Base-by-base conservation (phyloP, 2,329 filamentous ascomycete genomes). In the Diaporthe caulivora region DNA sequence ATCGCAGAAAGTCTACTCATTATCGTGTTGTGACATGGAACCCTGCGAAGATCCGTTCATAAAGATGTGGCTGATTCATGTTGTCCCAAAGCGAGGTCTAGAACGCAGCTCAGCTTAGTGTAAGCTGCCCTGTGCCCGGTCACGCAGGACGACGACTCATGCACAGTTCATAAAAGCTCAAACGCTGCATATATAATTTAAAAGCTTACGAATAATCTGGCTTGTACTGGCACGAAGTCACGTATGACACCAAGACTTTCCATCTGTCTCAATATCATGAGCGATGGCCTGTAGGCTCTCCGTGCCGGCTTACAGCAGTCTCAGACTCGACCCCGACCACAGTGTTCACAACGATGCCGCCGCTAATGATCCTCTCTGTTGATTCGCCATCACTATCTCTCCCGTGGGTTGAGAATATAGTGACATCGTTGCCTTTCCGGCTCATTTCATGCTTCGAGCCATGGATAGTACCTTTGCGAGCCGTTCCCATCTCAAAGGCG, bases 401-500 rank as follows among this genome's bases (percentile, higher is more conserved):
- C 24, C 62, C 54, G n/a, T 49, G 44, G 10, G 57, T 55, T 49
- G 72, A 47, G 7, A 44, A 64, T 49, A 73, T 70, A 7, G 58
- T 73, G 34, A 64, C 57, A n/a, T 54, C 60, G n/a, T 73, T 64
- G 34, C 60, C 54, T 26, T 57, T 47, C 15, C 31, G 31, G 24
- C 49, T 58, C 24, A 34, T 55, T 18, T 69, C 37, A 3, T 37
- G 7, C 49, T 21, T 58, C 2, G 67, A 49, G 53, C 53, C 42
- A 21, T 57, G 18, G n/a, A 58, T 24, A 10, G 18, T 47, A 10
- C 31, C 67, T 47, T 70, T 70, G 2, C 49, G 49, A 21, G 53
- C 21, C 0, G 67, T 69, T 26, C 34, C 34, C 72, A 73, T 73
- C 31, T 73, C 72, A 29, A 73, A 73, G 1, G 65, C 65, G 42